Evolutionary conservation across 2,329 filamentous ascomycete species (phyloP).

Genomic region (Xylariales sp.): DNA sequence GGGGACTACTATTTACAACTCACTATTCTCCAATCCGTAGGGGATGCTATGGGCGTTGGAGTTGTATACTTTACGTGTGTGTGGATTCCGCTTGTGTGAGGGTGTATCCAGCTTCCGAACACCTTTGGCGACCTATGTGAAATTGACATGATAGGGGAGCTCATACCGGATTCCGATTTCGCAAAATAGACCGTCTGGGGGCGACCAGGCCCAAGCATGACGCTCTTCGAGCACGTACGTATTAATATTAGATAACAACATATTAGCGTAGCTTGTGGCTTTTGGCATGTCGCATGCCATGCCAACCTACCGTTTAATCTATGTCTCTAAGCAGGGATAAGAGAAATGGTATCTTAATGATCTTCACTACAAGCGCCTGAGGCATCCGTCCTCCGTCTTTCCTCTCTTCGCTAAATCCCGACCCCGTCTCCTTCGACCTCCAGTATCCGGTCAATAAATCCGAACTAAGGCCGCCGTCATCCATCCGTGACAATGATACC

Average conservation of each 20-base stretch:
- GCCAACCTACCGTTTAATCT: background rate
- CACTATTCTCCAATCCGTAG: no score
- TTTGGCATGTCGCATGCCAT: background rate
- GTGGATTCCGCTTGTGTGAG: no score
- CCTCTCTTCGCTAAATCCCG: constrained; percentile 10
- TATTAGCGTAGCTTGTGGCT: no score
- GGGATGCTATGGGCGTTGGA: no score
- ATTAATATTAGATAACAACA: background rate
- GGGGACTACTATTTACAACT: no score
- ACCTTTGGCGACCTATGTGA: no score
- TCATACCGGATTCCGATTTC: no score
- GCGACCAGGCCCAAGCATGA: no score
- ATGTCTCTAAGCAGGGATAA: background rate
- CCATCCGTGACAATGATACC: constrained; percentile 1
- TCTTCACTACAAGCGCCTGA: background rate
- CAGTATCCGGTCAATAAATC: background rate
- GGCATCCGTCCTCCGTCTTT: background rate
- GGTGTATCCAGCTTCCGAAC: no score
- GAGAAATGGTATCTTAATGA: constrained; percentile 3
- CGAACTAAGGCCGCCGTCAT: background rate
- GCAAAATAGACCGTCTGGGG: no score
- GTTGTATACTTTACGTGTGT: no score
- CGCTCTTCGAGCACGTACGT: background rate
- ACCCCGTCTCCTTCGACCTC: background rate
- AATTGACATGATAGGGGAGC: no score